phyloP scores from a whole-genome alignment of 1,284 basidiomycete genomes.

The Naganishia liquefaciens region DNA sequence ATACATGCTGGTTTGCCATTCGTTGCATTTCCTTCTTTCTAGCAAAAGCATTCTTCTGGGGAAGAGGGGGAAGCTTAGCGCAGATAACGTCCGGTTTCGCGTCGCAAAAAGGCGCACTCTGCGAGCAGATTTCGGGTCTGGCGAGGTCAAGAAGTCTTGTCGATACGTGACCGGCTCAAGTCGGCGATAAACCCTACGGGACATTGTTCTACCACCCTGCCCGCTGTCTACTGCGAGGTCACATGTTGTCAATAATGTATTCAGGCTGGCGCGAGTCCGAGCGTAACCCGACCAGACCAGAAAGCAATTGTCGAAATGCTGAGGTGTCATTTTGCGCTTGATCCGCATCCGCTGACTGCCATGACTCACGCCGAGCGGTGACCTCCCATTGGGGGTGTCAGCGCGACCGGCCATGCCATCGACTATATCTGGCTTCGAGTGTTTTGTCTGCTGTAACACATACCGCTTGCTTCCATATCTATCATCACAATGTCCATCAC shows the following conservation, averaged over 20 bases:
- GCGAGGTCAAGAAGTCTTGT: neutral
- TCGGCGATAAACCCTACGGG: neutral
- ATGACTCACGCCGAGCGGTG: constrained; percentile 13
- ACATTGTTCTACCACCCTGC: neutral
- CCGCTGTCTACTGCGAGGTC: neutral
- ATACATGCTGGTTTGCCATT: too few species aligned
- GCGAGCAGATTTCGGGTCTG: constrained; percentile 4
- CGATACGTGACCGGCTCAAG: neutral
- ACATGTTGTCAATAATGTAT: neutral
- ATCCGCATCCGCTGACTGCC: constrained; percentile 3
- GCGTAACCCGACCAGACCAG: neutral
- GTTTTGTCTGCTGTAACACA: neutral
- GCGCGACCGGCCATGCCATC: neutral
- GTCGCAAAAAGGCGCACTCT: constrained; percentile 6
- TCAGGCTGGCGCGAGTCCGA: neutral
- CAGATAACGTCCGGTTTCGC: neutral
- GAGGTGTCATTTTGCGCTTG: constrained; percentile 2
- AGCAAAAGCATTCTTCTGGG: constrained; percentile 14
- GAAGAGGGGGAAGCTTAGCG: constrained; percentile 24
- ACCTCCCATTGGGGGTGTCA: neutral
- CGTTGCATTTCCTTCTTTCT: constrained; percentile 1
- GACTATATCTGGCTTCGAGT: neutral
- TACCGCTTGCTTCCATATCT: neutral
- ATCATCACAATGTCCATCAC: constrained; percentile 72
- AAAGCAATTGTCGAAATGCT: neutral